These are phyloP conservation scores for Suillus bovinus DNA, from an alignment of 768 basidiomycete genomes.

Conservation along the genomic window DNA sequence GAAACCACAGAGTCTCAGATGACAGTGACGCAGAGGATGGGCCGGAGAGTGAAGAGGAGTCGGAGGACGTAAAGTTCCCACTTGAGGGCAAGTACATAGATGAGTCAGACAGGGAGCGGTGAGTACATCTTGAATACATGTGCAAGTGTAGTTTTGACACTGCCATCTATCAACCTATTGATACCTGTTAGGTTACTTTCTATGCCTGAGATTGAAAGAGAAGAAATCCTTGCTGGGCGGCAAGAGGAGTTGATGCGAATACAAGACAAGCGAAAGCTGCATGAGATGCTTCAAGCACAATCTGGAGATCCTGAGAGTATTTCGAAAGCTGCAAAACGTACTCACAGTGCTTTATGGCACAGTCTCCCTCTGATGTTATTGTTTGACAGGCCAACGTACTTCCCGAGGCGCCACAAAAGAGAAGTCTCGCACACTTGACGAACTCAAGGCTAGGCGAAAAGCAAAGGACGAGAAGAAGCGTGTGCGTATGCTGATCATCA, in stretches of 20 bases:
- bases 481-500: conserved; percentile 42
- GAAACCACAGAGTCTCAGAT: conserved; percentile 38
- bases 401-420: conserved; percentile 76
- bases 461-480: conserved; percentile 89
- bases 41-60: conserved; percentile 65
- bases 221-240: conserved; percentile 79
- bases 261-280: conserved; percentile 68
- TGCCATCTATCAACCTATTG: conserved; percentile 11
- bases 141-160: conserved; percentile 30
- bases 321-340: conserved; percentile 77
- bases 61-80: conserved; percentile 69
- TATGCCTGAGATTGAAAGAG: conserved; percentile 88
- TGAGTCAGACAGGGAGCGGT: conserved; percentile 82
- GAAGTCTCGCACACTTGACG: conserved; percentile 76
- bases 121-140: conserved; percentile 37
- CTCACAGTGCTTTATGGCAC: conserved; percentile 26
- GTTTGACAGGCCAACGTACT: conserved; percentile 65
- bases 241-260: conserved; percentile 78
- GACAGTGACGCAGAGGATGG: conserved; percentile 52
- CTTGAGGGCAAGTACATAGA: conserved; percentile 90
- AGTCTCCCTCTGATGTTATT: conserved; percentile 14
- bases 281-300: conserved; percentile 72
- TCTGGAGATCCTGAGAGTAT: conserved; percentile 58
- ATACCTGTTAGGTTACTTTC: conserved; percentile 58
- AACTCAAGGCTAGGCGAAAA: conserved; percentile 82